These are phyloP conservation scores for Jamesozyma gamospora DNA, from an alignment of 805 yeast genomes.

Conservation along the genomic window DNA sequence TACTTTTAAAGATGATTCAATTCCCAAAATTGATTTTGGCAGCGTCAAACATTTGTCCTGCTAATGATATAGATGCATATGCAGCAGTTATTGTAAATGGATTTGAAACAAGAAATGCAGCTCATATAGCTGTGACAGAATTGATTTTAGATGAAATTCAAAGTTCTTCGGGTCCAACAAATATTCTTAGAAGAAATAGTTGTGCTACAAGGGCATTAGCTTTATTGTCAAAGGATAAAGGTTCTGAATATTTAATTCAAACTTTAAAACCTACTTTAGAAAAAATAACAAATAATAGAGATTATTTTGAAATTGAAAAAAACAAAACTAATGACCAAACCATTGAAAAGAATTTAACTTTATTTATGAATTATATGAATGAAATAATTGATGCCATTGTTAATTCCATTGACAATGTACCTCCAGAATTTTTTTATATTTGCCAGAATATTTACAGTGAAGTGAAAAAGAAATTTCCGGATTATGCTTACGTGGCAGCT, in stretches of 20 bases:
- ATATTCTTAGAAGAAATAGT: constrained; percentile 69
- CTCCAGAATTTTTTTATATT: constrained; percentile 60
- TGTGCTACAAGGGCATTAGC: constrained; percentile 72
- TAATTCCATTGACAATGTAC: constrained; percentile 46
- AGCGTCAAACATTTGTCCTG: constrained; percentile 52
- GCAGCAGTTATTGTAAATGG: constrained; percentile 55
- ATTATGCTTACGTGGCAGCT: constrained; percentile 57
- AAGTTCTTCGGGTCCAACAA: constrained; percentile 52
- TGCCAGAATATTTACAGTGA: constrained; percentile 54
- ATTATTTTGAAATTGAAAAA: constrained; percentile 59
- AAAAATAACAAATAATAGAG: constrained; percentile 40
- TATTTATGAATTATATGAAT: constrained; percentile 47
- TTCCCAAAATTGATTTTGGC: constrained; percentile 40
- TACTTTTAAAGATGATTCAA: constrained; percentile 27
- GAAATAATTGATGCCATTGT: constrained; percentile 51
- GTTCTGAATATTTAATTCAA: constrained; percentile 43
- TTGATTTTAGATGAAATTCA: constrained; percentile 55
- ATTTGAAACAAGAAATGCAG: constrained; percentile 36
- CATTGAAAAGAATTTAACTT: constrained; percentile 32
- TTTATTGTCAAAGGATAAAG: constrained; percentile 58
- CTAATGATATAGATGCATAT: constrained; percentile 58
- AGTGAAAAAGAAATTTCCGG: constrained; percentile 54
- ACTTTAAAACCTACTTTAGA: constrained; percentile 49
- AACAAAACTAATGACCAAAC: constrained; percentile 30
- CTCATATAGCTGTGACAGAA: constrained; percentile 40